phyloP scores from a whole-genome alignment of 2,329 filamentous ascomycete species.

The Xylaria sp. region DNA sequence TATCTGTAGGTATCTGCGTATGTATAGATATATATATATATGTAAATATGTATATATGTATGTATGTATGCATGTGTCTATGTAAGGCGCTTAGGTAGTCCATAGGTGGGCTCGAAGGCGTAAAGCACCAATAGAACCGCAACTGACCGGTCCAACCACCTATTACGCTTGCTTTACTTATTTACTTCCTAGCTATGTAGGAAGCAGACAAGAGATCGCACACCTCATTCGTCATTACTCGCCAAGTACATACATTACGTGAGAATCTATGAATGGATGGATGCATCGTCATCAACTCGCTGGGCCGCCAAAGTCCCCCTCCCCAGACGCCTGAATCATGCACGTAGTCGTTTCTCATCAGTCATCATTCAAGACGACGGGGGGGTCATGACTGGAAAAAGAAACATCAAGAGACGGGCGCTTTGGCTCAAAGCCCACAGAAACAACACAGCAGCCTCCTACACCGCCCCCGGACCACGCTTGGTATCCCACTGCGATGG shows the following conservation, averaged over 20 bases:
- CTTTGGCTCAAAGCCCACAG: constrained; percentile 7
- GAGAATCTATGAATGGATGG: constrained; percentile 21
- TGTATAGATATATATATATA: not conserved
- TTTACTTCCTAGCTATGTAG: constrained; percentile 1
- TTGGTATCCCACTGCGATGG: not conserved
- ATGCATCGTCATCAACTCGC: constrained; percentile 17
- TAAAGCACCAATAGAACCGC: not conserved
- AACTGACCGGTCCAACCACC: not conserved
- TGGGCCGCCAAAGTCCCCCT: too few species aligned
- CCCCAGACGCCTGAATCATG: constrained; percentile 12
- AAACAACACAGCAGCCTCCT: constrained; percentile 4
- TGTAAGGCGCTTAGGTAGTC: not conserved
- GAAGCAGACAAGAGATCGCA: constrained; percentile 5
- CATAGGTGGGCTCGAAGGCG: not conserved
- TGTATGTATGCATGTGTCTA: not conserved
- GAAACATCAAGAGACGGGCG: not conserved
- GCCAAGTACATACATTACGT: constrained; percentile 21
- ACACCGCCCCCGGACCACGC: not conserved
- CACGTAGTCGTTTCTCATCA: constrained; percentile 26
- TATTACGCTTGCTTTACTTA: not conserved
- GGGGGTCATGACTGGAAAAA: not conserved
- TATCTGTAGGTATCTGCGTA: not conserved
- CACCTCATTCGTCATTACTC: constrained; percentile 2
- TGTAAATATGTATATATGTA: not conserved
- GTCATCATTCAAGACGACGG: constrained; percentile 6